A percentile compares a stretch with the other conserved stretches of the same genome.
phyloP scores from a whole-genome alignment of 225 moss, liverwort and hornwort species.

The Asterella californica region DNA sequence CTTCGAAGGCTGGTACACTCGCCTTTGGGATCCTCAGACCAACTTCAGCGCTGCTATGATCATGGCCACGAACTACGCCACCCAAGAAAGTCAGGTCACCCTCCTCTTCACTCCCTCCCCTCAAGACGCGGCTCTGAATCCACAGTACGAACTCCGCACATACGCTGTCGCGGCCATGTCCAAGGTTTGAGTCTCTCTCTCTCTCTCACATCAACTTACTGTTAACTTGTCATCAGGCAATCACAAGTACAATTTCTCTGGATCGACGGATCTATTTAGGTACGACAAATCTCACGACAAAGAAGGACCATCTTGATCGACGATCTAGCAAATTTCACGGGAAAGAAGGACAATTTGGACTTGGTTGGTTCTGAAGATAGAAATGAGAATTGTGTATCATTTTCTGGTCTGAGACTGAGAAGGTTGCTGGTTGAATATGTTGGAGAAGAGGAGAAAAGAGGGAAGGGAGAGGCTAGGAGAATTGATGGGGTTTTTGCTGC shows the following conservation, averaged over 20 bases:
- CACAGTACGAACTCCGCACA: conserved; percentile 38
- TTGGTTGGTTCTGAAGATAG: no score
- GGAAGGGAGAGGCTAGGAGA: not conserved
- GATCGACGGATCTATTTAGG: no score
- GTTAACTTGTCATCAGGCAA: no score
- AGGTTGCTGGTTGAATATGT: no score
- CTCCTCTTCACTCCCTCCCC: conserved; percentile 53
- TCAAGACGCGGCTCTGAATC: conserved; percentile 8
- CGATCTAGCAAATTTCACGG: no score
- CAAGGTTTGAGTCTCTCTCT: conserved; percentile 40
- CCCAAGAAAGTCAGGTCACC: conserved; percentile 70
- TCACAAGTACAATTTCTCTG: no score
- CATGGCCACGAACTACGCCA: conserved; percentile 74
- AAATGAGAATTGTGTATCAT: no score
- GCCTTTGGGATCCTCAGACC: conserved; percentile 49
- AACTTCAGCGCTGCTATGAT: conserved; percentile 64
- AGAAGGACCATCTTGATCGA: no score
- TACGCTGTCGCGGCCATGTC: conserved; percentile 59
- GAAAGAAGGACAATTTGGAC: no score
- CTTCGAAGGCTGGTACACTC: conserved; percentile 81
- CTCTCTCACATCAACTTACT: not conserved
- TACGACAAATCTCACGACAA: no score
- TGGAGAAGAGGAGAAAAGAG: no score
- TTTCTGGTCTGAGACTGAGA: no score
- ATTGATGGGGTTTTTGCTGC: not conserved